Conservation (phyloP, 768 basidiomycete genomes). For the Rhizopogon vinicolor region DNA sequence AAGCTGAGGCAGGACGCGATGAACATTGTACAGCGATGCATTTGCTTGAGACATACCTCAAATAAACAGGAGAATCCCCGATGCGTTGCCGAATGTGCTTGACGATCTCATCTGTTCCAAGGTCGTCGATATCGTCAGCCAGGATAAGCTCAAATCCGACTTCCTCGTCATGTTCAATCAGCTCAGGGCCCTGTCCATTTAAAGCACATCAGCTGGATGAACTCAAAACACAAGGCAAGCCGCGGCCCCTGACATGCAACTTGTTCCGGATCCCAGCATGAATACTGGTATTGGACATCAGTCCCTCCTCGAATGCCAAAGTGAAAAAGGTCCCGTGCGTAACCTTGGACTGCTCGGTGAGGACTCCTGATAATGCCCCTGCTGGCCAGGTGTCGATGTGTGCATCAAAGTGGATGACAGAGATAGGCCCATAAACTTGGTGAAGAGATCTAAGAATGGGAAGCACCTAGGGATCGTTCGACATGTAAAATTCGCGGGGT, state of each 20-base stretch:
- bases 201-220: neutral
- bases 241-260: conserved; percentile 41
- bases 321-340: conserved; percentile 83
- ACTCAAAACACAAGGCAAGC: neutral
- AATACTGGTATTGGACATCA: conserved; percentile 62
- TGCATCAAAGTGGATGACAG: conserved; percentile 74
- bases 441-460: conserved; percentile 72
- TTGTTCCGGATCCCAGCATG: conserved; percentile 81
- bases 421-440: conserved; percentile 69
- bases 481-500: neutral
- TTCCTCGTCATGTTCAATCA: conserved; percentile 52
- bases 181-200: conserved; percentile 4
- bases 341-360: conserved; percentile 51
- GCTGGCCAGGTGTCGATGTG: conserved; percentile 49
- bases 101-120: conserved; percentile 63
- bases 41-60: conserved; percentile 31
- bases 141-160: conserved; percentile 74
- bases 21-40: neutral
- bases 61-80: conserved; percentile 65
- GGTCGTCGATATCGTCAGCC: conserved; percentile 74
- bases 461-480: conserved; percentile 22
- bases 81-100: conserved; percentile 59
- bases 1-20: conserved; percentile 33
- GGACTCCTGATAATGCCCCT: conserved; percentile 11
- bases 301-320: conserved; percentile 65